Base-by-base conservation (phyloP, 2,329 filamentous ascomycete species). In the Daldinia sp. region DNA sequence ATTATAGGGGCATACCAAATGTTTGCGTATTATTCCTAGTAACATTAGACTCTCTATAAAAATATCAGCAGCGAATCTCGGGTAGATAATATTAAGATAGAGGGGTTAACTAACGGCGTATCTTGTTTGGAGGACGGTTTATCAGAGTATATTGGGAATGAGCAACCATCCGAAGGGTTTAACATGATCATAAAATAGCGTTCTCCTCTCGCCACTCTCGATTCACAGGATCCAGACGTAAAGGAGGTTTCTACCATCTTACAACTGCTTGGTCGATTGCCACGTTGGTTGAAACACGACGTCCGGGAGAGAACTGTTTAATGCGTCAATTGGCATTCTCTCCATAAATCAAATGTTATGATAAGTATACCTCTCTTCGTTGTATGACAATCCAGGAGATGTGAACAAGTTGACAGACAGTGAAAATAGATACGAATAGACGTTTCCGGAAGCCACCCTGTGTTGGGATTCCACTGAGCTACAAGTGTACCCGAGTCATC, bases 391-490 rank as follows among this genome's bases (percentile, higher is more conserved):
- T 43, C 13, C 34, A 57, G 56, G 13, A 61, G 7, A 10, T 35
- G 5, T 15, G 47, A 50, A 49, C 61, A 63, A 8, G 50, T 62
- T 13, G 43, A 49, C 32, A 37, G 17, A 25, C 21, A 19, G 29
- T 63, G 65, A 32, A 61, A 37, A 13, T 63, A 32, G 39, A 65
- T 17, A 19, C 5, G 7, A 6, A 65, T 35, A 5, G 9, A 4
- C 25, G 32, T 23, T 9, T 51, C 25, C 3, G 19, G 25, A 13
- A n/a, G 19, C 63, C 59, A 63, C 10, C 52, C 56, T n/a, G 56
- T 43, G 5, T 4, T 8, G 3, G 37, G 9, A 25, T 54, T 45
- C 65, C 63, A 63, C 19, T 37, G 41, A 13, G 57, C 19, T 5
- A 5, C 29, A n/a, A 61, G 4, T 9, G 4, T 39, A 23, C 58